These are phyloP conservation scores for Coix lacrymajobi DNA, from an alignment of 176 grass and related monocot species.

Conservation along the genomic window DNA sequence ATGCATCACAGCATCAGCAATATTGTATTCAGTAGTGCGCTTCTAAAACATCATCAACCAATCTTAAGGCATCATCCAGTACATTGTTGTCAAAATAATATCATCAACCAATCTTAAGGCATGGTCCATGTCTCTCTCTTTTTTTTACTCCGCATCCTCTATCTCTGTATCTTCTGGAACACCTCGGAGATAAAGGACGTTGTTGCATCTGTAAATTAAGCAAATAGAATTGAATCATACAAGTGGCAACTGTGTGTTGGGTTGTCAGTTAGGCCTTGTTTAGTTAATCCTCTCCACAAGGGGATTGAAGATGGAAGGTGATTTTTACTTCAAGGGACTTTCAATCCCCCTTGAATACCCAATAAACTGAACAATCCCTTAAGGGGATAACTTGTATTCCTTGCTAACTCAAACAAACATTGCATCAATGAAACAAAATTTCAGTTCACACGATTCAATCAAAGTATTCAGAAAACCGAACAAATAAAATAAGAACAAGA, in stretches of 20 bases:
- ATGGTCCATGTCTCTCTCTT: constrained; percentile 9
- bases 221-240: not conserved
- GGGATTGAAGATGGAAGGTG: not conserved
- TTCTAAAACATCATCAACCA: not conserved
- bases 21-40: not conserved
- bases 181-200: constrained; percentile 66
- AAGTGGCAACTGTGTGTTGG: not conserved
- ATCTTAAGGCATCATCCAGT: not conserved
- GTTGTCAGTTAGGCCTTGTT: not conserved
- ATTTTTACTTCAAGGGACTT: not conserved
- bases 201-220: constrained; percentile 64
- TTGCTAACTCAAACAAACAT: not conserved
- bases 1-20: not conserved
- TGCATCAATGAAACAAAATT: not conserved
- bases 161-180: constrained; percentile 81
- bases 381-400: not conserved
- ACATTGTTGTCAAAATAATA: not conserved
- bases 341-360: not conserved
- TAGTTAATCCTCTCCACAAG: not conserved
- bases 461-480: not conserved
- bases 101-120: not conserved
- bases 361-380: not conserved
- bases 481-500: not conserved
- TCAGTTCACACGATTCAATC: not conserved
- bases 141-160: constrained; percentile 67